A percentile compares a stretch with the other conserved stretches of the same genome.
These are phyloP conservation scores for Populus tremula DNA, from an alignment of 345 rosid genomes.

Conservation along the genomic window DNA sequence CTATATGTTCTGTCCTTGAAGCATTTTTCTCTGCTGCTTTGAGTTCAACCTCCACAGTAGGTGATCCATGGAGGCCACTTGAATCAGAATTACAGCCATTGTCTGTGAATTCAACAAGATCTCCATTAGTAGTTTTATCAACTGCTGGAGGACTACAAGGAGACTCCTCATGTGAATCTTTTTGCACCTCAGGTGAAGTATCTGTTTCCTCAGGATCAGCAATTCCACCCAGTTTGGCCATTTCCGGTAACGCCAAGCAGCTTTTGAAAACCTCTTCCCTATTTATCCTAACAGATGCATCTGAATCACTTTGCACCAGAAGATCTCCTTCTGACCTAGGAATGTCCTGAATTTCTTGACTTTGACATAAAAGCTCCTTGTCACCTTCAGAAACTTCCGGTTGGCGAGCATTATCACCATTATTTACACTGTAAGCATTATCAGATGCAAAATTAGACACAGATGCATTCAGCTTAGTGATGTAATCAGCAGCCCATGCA, in stretches of 20 bases:
- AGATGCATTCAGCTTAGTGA: conserved; percentile 40
- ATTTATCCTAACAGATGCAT: conserved; percentile 27
- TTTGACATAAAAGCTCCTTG: conserved; percentile 32
- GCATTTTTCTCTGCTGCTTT: conserved; percentile 16
- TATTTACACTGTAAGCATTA: conserved; percentile 16
- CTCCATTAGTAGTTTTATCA: conserved; percentile 35
- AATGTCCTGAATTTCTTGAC: conserved; percentile 24
- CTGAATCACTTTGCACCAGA: conserved; percentile 21
- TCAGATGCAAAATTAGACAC: conserved; percentile 27
- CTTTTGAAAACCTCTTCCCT: conserved; percentile 46
- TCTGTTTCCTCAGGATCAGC: conserved; percentile 23
- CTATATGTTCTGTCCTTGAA: conserved; percentile 14
- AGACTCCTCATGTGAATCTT: conserved; percentile 24
- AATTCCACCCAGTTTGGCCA: conserved; percentile 35
- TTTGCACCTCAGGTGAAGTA: conserved; percentile 28
- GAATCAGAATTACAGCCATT: conserved; percentile 20
- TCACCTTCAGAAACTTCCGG: conserved; percentile 36
- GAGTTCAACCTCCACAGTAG: conserved; percentile 12
- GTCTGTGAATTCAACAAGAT: conserved; percentile 16
- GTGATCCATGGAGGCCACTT: conserved; percentile 11
- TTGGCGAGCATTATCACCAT: conserved; percentile 21
- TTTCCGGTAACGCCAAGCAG: conserved; percentile 44
- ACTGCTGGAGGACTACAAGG: conserved; percentile 19
- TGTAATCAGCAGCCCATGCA: conserved; percentile 49
- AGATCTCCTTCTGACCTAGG: conserved; percentile 24